Evolutionary conservation across 208 protist species (phyloP), one percentile per base, ranked within the genome.

Genomic region (Crithidia expoeki): DNA sequence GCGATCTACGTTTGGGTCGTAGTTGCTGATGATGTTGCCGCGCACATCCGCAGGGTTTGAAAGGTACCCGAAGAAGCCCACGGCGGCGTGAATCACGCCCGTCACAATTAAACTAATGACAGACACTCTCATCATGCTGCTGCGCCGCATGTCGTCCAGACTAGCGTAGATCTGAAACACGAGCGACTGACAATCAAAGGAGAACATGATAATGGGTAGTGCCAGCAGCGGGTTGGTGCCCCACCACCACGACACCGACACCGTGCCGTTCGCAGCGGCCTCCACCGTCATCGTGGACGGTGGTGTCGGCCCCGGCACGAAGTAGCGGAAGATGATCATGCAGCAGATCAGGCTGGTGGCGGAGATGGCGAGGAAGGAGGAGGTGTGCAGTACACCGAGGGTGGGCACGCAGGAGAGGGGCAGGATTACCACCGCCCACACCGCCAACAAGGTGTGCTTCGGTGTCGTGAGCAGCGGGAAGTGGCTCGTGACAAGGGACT

Each of bases 1-100:
- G 25, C 32, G 47, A 56, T 94, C 85, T 2, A 69, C 68, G n/a
- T 66, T 81, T 1, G 88, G 85, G 66, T 94, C 76, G 71, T 91
- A 94, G 79, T 88, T 91, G 72, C 75, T 89, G 62, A 94, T 87
- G 51, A 94, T 79, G 76, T 94, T 91, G 32, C 86, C 85, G 14
- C 77, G 81, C 25, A 91, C 81, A 56, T 87, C 76, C 11, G 36
- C 42, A 6, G 85, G 80, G 56, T 88, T 82, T 7, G 81, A 72
- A 17, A 94, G 70, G 71, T 94, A 94, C 25, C 88, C 88, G 49
- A 91, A 94, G 34, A 94, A 56, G 4, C 88, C 88, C 10, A 94
- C 85, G 0, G 83, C 80, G 23, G 74, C 78, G 73, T 94, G 83
- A 42, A 94, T 84, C 28, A 42, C 33, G n/a, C 73, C 74, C 0